Evolutionary conservation across 495 filamentous ascomycete genomes (phyloP), one percentile per base, ranked within the genome.

Genomic region (Staphylotrichum longicolle): DNA sequence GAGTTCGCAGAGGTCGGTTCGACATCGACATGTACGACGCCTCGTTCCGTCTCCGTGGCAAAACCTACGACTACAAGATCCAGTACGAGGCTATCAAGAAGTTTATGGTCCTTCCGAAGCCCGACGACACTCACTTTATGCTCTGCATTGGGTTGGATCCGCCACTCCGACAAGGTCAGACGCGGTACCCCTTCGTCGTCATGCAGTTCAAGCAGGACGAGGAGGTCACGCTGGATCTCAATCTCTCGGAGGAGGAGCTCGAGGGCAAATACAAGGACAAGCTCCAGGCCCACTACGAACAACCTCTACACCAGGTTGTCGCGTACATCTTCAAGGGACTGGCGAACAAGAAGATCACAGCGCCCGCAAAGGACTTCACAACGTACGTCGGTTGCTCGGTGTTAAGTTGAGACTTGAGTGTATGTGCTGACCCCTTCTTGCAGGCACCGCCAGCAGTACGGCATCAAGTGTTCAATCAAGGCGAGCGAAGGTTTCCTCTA

Each of bases 41-140:
- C 1, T 98, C 95, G 5, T 98, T 99, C 84, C 88, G 95, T 59
- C 85, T 99, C 60, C 93, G 95, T 53, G 95, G 95, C 54, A 98
- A 98, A 77, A 99, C 95, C 37, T 99, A 99, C 82, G 95, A 98
- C 80, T 99, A 99, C 85, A 99, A 99, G 82, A 96, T 99, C 63
- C 91, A 96, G 77, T 99, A 96, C 72, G 89, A 96, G 40, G 82
- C 86, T 40, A 91, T 97, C 78, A 99, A 99, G 80, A 98, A 98
- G 75, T 98, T 98, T 74, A 95, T 99, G 85, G 80, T 96, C 57
- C 86, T 99, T 6, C 95, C 95, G 5, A 99, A 98, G 78, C 93
- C 94, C 8, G 95, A 99, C 75, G 95, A 99, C 50, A 78, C 93
- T 30, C 95, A 99, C 70, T 91, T 85, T 52, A 88, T 99, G 75